These are phyloP conservation scores for Neurospora sp. DNA, from an alignment of 495 filamentous ascomycete genomes.

Conservation along the genomic window DNA sequence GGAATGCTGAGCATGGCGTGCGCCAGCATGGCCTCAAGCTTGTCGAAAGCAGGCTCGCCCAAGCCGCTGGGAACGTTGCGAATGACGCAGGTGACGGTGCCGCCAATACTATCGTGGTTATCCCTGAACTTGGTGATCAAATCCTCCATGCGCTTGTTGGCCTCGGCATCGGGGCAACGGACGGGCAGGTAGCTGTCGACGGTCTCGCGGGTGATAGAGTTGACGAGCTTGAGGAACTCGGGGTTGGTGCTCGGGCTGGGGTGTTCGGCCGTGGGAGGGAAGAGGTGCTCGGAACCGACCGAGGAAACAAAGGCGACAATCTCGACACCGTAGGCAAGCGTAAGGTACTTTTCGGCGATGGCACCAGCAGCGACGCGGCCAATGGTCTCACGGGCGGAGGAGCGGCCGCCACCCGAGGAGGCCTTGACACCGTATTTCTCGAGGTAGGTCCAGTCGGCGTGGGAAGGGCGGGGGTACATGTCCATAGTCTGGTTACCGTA, in stretches of 20 bases:
- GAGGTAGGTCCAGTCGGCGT: constrained; percentile 95
- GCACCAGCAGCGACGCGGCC: constrained; percentile 88
- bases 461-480: constrained; percentile 77
- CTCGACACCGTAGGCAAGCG: constrained; percentile 69
- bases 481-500: constrained; percentile 91
- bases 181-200: constrained; percentile 81
- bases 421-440: constrained; percentile 97
- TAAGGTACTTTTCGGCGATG: constrained; percentile 89
- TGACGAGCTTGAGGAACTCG: constrained; percentile 65
- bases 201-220: constrained; percentile 61
- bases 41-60: constrained; percentile 93
- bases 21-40: constrained; percentile 85
- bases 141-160: constrained; percentile 62
- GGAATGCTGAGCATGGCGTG: constrained; percentile 98
- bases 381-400: constrained; percentile 90
- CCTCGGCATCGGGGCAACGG: constrained; percentile 66
- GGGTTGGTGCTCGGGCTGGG: constrained; percentile 73
- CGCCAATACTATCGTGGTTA: constrained; percentile 82
- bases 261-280: constrained; percentile 66
- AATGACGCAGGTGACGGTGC: constrained; percentile 93
- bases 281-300: constrained; percentile 73
- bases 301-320: constrained; percentile 87
- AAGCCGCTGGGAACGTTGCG: constrained; percentile 79
- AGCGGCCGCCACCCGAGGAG: constrained; percentile 82
- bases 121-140: constrained; percentile 74